A percentile compares a stretch with the other conserved stretches of the same genome.
Conservation (phyloP, 805 yeast genomes). For the Candida argentea region DNA sequence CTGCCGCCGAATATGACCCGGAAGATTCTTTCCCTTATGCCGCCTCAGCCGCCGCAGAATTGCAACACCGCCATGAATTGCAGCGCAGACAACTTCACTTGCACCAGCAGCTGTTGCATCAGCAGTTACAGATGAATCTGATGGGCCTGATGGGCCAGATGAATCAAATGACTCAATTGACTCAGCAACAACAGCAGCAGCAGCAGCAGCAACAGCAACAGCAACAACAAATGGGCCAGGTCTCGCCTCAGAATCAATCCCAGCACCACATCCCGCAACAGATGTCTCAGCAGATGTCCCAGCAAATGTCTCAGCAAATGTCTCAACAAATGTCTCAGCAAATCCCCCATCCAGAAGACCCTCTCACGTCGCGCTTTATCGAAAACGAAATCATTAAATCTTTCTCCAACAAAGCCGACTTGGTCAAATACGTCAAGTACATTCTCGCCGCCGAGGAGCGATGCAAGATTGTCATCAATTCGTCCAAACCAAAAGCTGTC, state of each 20-base stretch:
- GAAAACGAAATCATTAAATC: conserved; percentile 10
- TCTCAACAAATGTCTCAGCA: conserved; percentile 3
- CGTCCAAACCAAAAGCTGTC: conserved; percentile 38
- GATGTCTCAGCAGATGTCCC: conserved; percentile 5
- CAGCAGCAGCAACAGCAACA: conserved; percentile 6
- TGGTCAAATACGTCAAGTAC: conserved; percentile 25
- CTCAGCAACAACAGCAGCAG: conserved; percentile 7
- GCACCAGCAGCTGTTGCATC: conserved; percentile 11
- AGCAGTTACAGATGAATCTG: conserved; percentile 7
- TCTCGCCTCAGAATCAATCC: conserved; percentile 9
- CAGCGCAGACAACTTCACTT: conserved; percentile 10
- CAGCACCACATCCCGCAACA: conserved; percentile 4
- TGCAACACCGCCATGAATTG: conserved; percentile 13
- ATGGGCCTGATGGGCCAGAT: too few species aligned
- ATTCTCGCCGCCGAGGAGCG: conserved; percentile 24
- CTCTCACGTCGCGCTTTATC: conserved; percentile 8
- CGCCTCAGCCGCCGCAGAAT: conserved; percentile 8
- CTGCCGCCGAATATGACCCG: conserved; percentile 5
- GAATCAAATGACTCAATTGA: conserved; percentile 5
- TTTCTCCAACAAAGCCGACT: conserved; percentile 7
- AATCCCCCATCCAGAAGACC: conserved; percentile 7
- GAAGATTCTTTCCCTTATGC: conserved; percentile 7
- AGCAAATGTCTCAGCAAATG: conserved; percentile 11
- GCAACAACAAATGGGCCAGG: conserved; percentile 8
- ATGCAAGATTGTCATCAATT: conserved; percentile 36